Evolutionary conservation across 2,329 filamentous ascomycete species (phyloP).

Genomic region (Septoria petroselini): DNA sequence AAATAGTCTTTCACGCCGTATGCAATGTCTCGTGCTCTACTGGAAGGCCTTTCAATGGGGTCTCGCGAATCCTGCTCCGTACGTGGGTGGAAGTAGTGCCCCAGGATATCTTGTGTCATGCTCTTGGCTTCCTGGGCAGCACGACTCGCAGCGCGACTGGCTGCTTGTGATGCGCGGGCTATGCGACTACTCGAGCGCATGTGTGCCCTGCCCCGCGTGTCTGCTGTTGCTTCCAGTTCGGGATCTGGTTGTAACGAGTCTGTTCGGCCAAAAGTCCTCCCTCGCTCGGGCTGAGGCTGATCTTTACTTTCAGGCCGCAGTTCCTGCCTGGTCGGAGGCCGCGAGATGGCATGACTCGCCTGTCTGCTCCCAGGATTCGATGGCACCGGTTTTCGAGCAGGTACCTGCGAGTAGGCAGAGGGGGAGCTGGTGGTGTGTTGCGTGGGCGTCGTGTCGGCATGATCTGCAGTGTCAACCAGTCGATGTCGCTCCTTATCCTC

Average conservation of each 20-base stretch:
- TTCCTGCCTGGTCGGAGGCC: conserved; percentile 11
- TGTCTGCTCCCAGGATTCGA: conserved; percentile 20
- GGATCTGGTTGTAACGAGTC: conserved; percentile 9
- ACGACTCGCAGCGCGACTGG: conserved; percentile 21
- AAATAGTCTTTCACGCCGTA: conserved; percentile 40
- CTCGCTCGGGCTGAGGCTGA: conserved; percentile 10
- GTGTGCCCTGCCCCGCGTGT: conserved; percentile 17
- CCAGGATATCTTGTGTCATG: conserved; percentile 26
- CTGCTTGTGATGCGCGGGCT: conserved; percentile 20
- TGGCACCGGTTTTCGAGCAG: conserved; percentile 31
- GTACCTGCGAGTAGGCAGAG: conserved; percentile 22
- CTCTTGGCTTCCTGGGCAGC: conserved; percentile 25
- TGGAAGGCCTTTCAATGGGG: conserved; percentile 16
- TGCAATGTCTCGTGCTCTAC: conserved; percentile 39
- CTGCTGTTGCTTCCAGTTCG: conserved; percentile 18
- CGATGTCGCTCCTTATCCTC: conserved; percentile 23
- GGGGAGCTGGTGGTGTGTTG: conserved; percentile 6
- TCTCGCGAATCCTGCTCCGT: conserved; percentile 13
- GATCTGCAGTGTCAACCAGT: conserved; percentile 16
- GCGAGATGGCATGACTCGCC: conserved; percentile 11
- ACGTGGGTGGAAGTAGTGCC: conserved; percentile 16
- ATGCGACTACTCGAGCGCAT: conserved; percentile 22
- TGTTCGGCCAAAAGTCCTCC: conserved; percentile 11
- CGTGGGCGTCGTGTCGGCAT: conserved; percentile 14
- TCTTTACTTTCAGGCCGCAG: conserved; percentile 7